These are phyloP conservation scores for Orbilia blumenaviensis DNA, from an alignment of 2,329 filamentous ascomycete species.

Conservation along the genomic window DNA sequence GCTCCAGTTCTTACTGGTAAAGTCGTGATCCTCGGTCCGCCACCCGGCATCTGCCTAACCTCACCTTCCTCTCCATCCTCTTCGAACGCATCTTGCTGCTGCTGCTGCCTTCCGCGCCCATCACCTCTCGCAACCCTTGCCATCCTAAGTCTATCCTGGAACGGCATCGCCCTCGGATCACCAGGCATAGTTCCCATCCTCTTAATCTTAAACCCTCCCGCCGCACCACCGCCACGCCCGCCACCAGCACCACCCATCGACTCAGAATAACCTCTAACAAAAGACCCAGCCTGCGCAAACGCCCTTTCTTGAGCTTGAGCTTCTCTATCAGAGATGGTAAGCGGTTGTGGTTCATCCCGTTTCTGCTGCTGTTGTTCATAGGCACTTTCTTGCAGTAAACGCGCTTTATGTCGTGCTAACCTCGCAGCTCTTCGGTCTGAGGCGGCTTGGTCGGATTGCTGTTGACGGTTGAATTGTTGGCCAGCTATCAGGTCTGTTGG, in stretches of 20 bases:
- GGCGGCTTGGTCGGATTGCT: background rate
- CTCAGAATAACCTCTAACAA: background rate
- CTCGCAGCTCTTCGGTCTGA: background rate
- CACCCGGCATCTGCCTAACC: background rate
- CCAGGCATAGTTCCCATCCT: background rate
- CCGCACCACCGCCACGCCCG: background rate
- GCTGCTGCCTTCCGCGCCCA: background rate
- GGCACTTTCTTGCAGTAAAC: background rate
- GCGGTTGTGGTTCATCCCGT: background rate
- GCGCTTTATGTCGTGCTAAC: background rate
- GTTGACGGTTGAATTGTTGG: background rate
- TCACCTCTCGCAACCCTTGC: conserved; percentile 2
- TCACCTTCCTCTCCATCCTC: background rate
- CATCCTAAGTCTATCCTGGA: background rate
- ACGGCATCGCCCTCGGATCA: background rate
- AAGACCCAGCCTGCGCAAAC: background rate
- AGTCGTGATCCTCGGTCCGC: background rate
- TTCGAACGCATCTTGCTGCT: background rate
- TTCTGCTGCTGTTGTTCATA: background rate
- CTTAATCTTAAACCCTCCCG: background rate
- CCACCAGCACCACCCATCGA: background rate
- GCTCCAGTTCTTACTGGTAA: background rate
- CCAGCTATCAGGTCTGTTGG: conserved; percentile 23
- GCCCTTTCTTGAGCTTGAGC: conserved; percentile 15
- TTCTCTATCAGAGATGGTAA: conserved; percentile 19